Conservation (phyloP, 2,329 filamentous ascomycete species). For the Hansfordia pulvinata region DNA sequence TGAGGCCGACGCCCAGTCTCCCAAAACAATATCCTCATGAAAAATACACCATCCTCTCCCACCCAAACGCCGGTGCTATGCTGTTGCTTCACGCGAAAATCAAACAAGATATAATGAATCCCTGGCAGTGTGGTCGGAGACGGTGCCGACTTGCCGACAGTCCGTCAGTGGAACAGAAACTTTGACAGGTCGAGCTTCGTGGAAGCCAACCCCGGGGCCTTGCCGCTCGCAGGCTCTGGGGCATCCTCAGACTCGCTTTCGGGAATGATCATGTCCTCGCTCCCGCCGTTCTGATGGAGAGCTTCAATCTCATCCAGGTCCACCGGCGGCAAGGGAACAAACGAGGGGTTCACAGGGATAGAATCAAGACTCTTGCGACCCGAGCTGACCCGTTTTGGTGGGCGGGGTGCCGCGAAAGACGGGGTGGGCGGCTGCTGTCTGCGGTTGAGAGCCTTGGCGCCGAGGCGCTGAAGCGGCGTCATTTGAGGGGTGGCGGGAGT, state of each 20-base stretch:
- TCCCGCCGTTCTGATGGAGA: slow-evolving; percentile 32
- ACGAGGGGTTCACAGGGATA: slow-evolving; percentile 35
- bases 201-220: slow-evolving; percentile 7
- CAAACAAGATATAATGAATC: too few species aligned
- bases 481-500: slow-evolving; percentile 24
- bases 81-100: too few species aligned
- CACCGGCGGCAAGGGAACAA: slow-evolving; percentile 40
- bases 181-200: slow-evolving; percentile 31
- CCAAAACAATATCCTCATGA: too few species aligned
- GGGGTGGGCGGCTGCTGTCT: slow-evolving; percentile 13
- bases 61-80: too few species aligned
- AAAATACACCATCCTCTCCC: too few species aligned
- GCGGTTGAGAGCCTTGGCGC: slow-evolving; percentile 27
- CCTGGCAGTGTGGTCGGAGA: too few species aligned
- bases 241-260: slow-evolving; percentile 26
- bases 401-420: slow-evolving; percentile 8
- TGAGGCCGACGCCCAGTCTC: too few species aligned
- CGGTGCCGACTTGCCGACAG: too few species aligned
- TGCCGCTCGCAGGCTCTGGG: slow-evolving; percentile 10
- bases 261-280: slow-evolving; percentile 42
- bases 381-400: slow-evolving; percentile 9
- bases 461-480: slow-evolving; percentile 41
- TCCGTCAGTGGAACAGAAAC: too few species aligned
- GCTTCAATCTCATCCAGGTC: slow-evolving; percentile 38
- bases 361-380: slow-evolving; percentile 16